phyloP scores from a whole-genome alignment of 495 filamentous ascomycete species.

The Neurospora sp. region DNA sequence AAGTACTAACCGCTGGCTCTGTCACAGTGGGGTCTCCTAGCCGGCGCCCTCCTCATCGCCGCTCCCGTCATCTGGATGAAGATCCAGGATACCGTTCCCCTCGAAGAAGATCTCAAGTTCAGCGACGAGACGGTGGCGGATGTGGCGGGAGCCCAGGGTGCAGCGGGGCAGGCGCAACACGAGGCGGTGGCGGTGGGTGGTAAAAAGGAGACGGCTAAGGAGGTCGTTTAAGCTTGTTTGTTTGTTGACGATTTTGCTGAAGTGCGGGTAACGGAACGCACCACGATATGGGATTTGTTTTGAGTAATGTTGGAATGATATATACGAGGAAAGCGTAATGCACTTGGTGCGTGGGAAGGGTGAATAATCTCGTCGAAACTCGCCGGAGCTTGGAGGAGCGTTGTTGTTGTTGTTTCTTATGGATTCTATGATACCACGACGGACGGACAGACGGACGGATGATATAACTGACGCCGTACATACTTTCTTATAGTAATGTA shows the following conservation, averaged over 20 bases:
- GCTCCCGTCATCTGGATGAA: slow-evolving; percentile 68
- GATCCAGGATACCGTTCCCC: slow-evolving; percentile 58
- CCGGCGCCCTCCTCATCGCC: slow-evolving; percentile 62
- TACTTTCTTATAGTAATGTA: background rate
- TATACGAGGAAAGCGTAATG: background rate
- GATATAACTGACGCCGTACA: background rate
- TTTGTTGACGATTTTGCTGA: background rate
- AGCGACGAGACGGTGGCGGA: slow-evolving; percentile 69
- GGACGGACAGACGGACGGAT: background rate
- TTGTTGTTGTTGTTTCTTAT: background rate
- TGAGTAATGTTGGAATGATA: background rate
- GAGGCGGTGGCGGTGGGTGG: background rate
- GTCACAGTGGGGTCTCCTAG: slow-evolving; percentile 59
- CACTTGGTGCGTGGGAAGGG: background rate
- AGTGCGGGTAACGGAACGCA: background rate
- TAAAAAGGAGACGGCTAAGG: background rate
- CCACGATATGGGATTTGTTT: background rate
- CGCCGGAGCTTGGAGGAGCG: background rate
- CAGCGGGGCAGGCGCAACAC: background rate
- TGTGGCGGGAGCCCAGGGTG: slow-evolving; percentile 27
- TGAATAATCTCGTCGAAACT: background rate
- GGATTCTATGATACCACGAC: background rate
- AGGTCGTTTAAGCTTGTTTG: background rate
- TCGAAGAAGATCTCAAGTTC: slow-evolving; percentile 75
- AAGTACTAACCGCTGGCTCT: background rate